Percentiles rank a stretch among this genome's conserved stretches.
These are phyloP conservation scores for Amanita exitialis DNA, from an alignment of 768 basidiomycete genomes.

Conservation along the genomic window DNA sequence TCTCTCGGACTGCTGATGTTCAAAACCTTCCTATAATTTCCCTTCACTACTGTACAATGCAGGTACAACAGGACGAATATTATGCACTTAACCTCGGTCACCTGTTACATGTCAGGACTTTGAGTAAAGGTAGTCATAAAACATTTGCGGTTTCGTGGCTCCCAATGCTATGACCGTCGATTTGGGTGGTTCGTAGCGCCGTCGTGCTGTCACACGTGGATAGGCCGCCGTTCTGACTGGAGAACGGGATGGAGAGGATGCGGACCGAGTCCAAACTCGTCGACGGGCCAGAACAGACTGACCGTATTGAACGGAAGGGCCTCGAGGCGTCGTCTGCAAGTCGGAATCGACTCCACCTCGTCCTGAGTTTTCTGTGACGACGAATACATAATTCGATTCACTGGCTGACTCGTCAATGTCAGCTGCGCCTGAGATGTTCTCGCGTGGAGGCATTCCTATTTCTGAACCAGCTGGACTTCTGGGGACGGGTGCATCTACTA, in stretches of 20 bases:
- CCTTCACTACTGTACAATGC: not conserved
- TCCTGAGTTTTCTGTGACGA: not conserved
- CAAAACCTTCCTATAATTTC: not conserved
- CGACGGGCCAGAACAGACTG: slow-evolving; percentile 21
- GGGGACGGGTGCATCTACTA: not conserved
- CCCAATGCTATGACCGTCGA: slow-evolving; percentile 2
- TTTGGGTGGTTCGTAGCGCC: slow-evolving; percentile 5
- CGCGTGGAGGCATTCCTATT: not conserved
- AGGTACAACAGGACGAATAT: not conserved
- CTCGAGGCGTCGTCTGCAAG: not conserved
- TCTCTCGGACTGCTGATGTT: not conserved
- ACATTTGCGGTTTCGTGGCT: slow-evolving; percentile 12
- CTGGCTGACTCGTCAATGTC: slow-evolving; percentile 16
- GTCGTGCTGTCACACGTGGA: slow-evolving; percentile 14
- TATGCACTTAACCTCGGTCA: not conserved
- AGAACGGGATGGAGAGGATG: slow-evolving; percentile 47
- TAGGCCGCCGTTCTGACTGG: slow-evolving; percentile 27
- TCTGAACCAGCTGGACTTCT: not conserved
- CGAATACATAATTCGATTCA: slow-evolving; percentile 19
- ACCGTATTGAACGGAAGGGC: slow-evolving; percentile 22
- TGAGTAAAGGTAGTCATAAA: slow-evolving; percentile 37
- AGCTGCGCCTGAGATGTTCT: not conserved
- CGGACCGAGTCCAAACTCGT: slow-evolving; percentile 24
- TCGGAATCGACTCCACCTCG: not conserved
- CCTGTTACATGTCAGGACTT: slow-evolving; percentile 8